Evolutionary conservation across 2,329 filamentous ascomycete genomes (phyloP).

Genomic region (Aureobasidium namibiae): DNA sequence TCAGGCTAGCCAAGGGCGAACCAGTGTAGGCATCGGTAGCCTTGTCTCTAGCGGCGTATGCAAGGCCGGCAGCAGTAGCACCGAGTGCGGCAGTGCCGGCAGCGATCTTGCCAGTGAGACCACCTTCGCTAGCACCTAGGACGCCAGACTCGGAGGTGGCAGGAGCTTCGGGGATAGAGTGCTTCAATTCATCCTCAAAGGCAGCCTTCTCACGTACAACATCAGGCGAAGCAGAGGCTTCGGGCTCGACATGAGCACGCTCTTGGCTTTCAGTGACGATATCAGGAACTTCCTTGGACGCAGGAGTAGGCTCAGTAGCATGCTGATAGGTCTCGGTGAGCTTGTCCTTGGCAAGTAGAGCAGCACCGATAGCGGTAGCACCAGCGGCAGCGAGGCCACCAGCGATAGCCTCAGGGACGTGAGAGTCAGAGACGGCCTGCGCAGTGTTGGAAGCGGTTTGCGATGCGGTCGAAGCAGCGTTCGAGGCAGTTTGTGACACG

Average conservation of each 20-base stretch:
- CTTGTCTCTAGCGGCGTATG: slow-evolving; percentile 27
- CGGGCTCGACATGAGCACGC: slow-evolving; percentile 53
- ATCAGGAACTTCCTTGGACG: slow-evolving; percentile 42
- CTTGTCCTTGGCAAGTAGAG: slow-evolving; percentile 26
- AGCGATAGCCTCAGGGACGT: slow-evolving; percentile 33
- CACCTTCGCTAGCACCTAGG: slow-evolving; percentile 28
- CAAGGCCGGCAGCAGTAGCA: slow-evolving; percentile 29
- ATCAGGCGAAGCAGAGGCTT: slow-evolving; percentile 55
- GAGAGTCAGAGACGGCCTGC: slow-evolving; percentile 20
- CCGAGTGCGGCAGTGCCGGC: slow-evolving; percentile 35
- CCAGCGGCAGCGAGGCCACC: slow-evolving; percentile 31
- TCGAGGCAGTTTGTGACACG: not conserved
- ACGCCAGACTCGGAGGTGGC: slow-evolving; percentile 17
- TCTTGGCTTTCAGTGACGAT: slow-evolving; percentile 64
- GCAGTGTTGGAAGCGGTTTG: not conserved
- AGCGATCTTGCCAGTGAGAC: slow-evolving; percentile 33
- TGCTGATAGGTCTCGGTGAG: slow-evolving; percentile 23
- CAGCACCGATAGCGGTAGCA: slow-evolving; percentile 29
- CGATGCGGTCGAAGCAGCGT: not conserved
- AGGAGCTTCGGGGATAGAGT: slow-evolving; percentile 40
- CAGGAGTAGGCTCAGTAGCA: slow-evolving; percentile 20
- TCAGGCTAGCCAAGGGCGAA: not conserved
- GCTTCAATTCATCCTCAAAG: slow-evolving; percentile 53
- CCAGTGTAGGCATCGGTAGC: slow-evolving; percentile 18
- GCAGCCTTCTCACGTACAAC: slow-evolving; percentile 39